Evolutionary conservation across 495 filamentous ascomycete genomes (phyloP), one percentile per base, ranked within the genome.

Genomic region (Talaromyces stipitatus): DNA sequence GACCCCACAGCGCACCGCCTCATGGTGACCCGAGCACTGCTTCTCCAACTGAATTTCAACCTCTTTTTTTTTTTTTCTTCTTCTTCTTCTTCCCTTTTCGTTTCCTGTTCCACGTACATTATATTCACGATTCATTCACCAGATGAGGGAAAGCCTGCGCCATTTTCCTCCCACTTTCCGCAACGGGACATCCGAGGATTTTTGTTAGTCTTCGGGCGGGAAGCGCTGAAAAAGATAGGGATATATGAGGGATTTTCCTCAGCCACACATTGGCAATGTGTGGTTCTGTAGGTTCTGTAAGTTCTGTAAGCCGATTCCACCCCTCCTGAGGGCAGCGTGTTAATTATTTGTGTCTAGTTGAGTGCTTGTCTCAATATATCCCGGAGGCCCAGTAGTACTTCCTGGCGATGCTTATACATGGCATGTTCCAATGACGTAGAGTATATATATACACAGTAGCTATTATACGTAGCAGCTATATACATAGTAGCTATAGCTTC

Each of bases 201-300:
- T n/a, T 7, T 41, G 36, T 7, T 20, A 41, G 36, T 4, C n/a
- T 10, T 8, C 3, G n/a, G 36, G 36, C 36, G 36, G 36, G 36
- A n/a, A 41, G 32, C 32, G 32, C n/a, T 36, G 32, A 36, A n/a
- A 36, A 36, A 10, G 11, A 36, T 10, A 10, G 12, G 8, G 33
- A 50, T 55, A 36, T 55, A 55, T 55, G 54, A 55, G 54, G 54
- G 54, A 55, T 55, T 55, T 55, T 55, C 54, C 54, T 33, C 54
- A 55, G 54, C 54, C 54, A 55, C 54, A 55, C 54, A 23, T 23
- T 55, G 24, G 38, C 16, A 51, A 51, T 16, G 23, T 23, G 23
- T 48, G 45, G 22, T 26, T 48, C 48, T 28, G 23, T 29, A 30
- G n/a, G n/a, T n/a, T n/a, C n/a, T n/a, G n/a, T n/a, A n/a, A n/a